These are phyloP conservation scores for Pseudoscleropodium purum DNA, from an alignment of 225 moss, liverwort and hornwort genomes.

Conservation along the genomic window DNA sequence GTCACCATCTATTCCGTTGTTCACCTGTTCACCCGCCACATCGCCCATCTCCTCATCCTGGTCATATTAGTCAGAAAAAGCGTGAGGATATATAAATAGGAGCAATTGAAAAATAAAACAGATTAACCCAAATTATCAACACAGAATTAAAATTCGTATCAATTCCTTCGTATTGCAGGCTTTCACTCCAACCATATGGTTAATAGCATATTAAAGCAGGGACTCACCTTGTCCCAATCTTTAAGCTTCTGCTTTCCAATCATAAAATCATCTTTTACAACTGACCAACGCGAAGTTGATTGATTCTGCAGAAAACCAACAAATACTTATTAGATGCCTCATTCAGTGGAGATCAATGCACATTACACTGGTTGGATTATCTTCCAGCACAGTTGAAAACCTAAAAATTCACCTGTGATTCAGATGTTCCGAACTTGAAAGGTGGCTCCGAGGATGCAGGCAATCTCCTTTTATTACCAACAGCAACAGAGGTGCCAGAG, in stretches of 20 bases:
- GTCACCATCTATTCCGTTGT: conserved; percentile 15
- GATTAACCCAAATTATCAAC: neutral
- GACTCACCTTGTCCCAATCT: conserved; percentile 74
- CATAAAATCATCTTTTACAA: conserved; percentile 66
- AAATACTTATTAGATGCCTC: neutral
- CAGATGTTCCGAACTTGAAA: conserved; percentile 39
- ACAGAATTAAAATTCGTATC: neutral
- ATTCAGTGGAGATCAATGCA: neutral
- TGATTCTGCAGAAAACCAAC: conserved; percentile 13
- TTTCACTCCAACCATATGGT: neutral
- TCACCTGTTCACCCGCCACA: conserved; percentile 6
- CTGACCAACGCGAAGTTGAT: conserved; percentile 56
- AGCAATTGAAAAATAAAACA: neutral
- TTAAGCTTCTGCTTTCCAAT: conserved; percentile 64
- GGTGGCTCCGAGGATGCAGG: conserved; percentile 22
- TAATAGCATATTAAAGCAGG: neutral
- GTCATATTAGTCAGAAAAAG: neutral
- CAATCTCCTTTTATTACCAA: conserved; percentile 4
- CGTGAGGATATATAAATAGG: neutral
- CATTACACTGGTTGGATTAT: neutral
- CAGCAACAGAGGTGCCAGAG: conserved; percentile 9
- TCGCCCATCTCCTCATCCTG: conserved; percentile 48
- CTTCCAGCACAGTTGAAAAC: neutral
- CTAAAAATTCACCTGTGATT: conserved; percentile 10
- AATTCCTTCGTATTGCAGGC: neutral